Percentiles rank a stretch among this genome's conserved stretches.
Conservation (phyloP, 192 early-diverging fungal species). For the Coemansia sp. region DNA sequence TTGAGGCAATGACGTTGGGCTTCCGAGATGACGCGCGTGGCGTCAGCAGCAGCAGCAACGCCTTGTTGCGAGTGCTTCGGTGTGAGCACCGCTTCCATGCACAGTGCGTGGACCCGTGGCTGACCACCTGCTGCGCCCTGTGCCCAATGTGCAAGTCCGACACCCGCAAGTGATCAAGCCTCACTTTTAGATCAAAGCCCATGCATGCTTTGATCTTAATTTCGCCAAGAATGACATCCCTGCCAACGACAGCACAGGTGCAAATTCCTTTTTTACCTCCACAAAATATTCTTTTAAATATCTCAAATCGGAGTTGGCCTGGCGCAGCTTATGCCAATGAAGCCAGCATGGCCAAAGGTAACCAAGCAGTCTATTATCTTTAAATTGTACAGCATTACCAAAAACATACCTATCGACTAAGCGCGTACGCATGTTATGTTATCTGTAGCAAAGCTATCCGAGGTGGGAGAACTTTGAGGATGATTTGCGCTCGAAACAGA, state of each 20-base stretch:
- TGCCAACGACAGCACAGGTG: background rate
- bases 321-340: background rate
- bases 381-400: background rate
- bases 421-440: background rate
- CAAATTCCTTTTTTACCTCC: background rate
- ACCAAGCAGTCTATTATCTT: background rate
- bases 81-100: conserved; percentile 53
- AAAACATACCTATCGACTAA: background rate
- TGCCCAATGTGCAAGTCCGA: conserved; percentile 51
- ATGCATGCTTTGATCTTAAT: no score
- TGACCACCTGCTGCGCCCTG: conserved; percentile 32
- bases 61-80: conserved; percentile 26
- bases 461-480: conserved; percentile 32
- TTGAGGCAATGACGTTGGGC: conserved; percentile 15
- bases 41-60: background rate
- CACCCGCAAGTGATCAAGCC: background rate
- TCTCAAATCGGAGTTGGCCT: background rate
- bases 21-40: background rate
- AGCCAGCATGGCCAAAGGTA: conserved; percentile 35
- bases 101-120: conserved; percentile 54
- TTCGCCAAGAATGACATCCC: no score
- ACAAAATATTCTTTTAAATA: background rate
- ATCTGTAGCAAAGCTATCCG: conserved; percentile 25
- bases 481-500: conserved; percentile 15
- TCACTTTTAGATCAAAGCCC: background rate